phyloP scores from a whole-genome alignment of 2,329 filamentous ascomycete species.

The Emergomyces africanus region DNA sequence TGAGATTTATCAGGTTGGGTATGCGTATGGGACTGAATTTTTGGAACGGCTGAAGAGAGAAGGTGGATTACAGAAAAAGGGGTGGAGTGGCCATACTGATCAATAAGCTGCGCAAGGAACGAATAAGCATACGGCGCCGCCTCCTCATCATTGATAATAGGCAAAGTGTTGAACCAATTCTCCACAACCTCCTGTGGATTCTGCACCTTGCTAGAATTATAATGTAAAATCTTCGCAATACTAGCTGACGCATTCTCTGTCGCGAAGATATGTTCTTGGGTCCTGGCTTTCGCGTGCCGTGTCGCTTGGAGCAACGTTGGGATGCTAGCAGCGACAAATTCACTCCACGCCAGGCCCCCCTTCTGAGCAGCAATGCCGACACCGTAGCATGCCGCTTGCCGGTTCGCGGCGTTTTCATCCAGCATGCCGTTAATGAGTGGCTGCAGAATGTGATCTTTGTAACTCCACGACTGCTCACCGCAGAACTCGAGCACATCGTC shows the following conservation, averaged over 20 bases:
- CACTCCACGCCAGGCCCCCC: constrained; percentile 73
- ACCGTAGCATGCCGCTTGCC: constrained; percentile 91
- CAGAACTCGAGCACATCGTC: constrained; percentile 98
- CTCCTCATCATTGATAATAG: constrained; percentile 90
- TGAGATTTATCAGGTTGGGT: constrained; percentile 86
- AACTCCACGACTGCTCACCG: constrained; percentile 74
- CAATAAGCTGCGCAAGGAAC: constrained; percentile 81
- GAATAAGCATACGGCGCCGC: constrained; percentile 92
- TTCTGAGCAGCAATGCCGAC: constrained; percentile 92
- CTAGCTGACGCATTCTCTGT: constrained; percentile 96
- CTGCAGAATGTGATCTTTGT: constrained; percentile 72
- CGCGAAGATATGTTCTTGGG: constrained; percentile 89
- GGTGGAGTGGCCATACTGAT: constrained; percentile 55
- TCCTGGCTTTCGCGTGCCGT: constrained; percentile 65
- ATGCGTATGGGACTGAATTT: constrained; percentile 71
- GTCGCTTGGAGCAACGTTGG: constrained; percentile 76
- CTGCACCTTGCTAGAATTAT: constrained; percentile 62
- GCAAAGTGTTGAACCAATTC: constrained; percentile 86
- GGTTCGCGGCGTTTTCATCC: constrained; percentile 76
- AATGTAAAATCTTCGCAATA: constrained; percentile 94
- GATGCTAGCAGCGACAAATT: constrained; percentile 70
- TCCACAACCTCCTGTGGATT: constrained; percentile 63
- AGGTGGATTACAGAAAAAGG: constrained; percentile 51
- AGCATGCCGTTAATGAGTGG: constrained; percentile 77
- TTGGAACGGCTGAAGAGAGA: constrained; percentile 63